Base-by-base conservation (phyloP, 352 stramenopile species). In the Globisporangium barbulae region DNA sequence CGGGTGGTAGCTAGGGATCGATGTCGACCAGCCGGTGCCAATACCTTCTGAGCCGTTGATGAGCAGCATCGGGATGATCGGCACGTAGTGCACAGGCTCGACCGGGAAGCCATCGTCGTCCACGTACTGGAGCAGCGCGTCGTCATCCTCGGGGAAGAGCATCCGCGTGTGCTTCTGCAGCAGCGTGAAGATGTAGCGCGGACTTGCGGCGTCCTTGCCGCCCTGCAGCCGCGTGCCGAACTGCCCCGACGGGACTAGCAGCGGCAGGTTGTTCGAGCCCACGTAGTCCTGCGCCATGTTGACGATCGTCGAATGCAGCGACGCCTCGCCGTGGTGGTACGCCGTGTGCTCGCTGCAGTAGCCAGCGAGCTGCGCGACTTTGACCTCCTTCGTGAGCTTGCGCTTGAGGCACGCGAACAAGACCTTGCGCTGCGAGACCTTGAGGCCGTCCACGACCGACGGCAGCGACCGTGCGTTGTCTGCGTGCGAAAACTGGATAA, bases 241-340 rank as follows among this genome's bases (percentile, higher is more conserved):
- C 76, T 99, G 98, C 41, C 98, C 98, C 7, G 88, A 97, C 15
- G 98, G 98, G 42, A 87, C 95, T 37, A 99, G 74, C 19, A 99
- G 83, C 53, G 98, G 98, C 31, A 99, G 73, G 70, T 99, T 99
- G 79, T 99, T 99, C 10, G 94, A 91, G 19, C 97, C 98, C 22
- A 98, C 93, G 60, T 96, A 99, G 61, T 98, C 93, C 71, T 99
- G 98, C 35, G 98, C 98, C 97, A 99, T 99, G 58, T 96, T 96
- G 22, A 99, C 88, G 70, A 99, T 99, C 42, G 98, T 99, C 50
- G 91, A 94, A 60, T 98, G 92, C 8, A 99, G 79, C 21, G 96
- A 99, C 50, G 87, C 89, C 73, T 99, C 98, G 39, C 98, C 98
- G 78, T 99, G 98, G 72, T 99, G 98, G 71, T 99, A 99, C 4